phyloP scores from a whole-genome alignment of 169 alveolate genomes.

The Pseudocohnilembus persalinus region DNA sequence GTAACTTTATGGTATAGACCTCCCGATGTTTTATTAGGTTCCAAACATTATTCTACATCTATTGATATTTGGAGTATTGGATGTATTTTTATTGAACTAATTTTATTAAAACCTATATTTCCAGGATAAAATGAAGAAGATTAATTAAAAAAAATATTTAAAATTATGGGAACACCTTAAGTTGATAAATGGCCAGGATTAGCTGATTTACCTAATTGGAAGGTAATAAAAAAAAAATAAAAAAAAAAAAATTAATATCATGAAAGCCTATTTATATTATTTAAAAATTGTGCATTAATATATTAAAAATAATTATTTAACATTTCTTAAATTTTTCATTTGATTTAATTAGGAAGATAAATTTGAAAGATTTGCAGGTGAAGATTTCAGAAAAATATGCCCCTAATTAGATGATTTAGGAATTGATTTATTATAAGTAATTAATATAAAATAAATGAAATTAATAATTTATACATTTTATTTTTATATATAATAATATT shows the following conservation, averaged over 20 bases:
- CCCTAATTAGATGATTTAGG: slow-evolving; percentile 59
- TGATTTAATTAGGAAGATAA: slow-evolving; percentile 7
- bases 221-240: slow-evolving; percentile 23
- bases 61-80: slow-evolving; percentile 89
- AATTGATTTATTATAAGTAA: slow-evolving; percentile 48
- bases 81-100: slow-evolving; percentile 84
- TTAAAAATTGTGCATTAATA: too few species aligned
- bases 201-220: slow-evolving; percentile 71
- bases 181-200: slow-evolving; percentile 83
- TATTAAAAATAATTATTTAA: too few species aligned
- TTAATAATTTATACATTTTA: too few species aligned
- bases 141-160: slow-evolving; percentile 72
- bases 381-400: slow-evolving; percentile 43
- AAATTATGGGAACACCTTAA: slow-evolving; percentile 81
- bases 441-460: too few species aligned
- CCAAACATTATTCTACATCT: slow-evolving; percentile 70
- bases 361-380: slow-evolving; percentile 43
- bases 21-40: slow-evolving; percentile 83
- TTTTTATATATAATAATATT: background rate
- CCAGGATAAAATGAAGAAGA: slow-evolving; percentile 80
- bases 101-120: slow-evolving; percentile 75
- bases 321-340: too few species aligned
- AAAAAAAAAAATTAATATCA: background rate
- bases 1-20: slow-evolving; percentile 88
- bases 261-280: background rate